Evolutionary conservation across 1,284 basidiomycete genomes (phyloP), one percentile per base, ranked within the genome.

Genomic region (Trametes versicolor): DNA sequence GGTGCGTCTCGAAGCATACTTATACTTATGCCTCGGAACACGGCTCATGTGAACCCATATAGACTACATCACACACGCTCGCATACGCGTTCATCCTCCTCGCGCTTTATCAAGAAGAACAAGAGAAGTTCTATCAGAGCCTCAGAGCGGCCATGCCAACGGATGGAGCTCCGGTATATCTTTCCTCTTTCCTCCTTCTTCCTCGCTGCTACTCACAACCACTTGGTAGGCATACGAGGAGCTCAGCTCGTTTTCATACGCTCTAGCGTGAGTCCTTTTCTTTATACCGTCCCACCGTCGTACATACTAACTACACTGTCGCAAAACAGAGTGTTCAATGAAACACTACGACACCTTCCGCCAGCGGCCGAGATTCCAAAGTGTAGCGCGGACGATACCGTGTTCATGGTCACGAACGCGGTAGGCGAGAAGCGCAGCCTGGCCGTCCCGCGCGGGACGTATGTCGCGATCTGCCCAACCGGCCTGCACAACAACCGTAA

Each of bases 301-400:
- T 21, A 12, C 29, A 32, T 32, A 32, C 29, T 32, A 3, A 32
- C 29, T 32, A 32, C 29, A 8, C 29, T 8, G 29, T 32, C 29
- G 29, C 29, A 32, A 32, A 8, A n/a, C 60, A 88, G 86, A 10
- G 83, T 86, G 1, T 78, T 87, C 62, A 81, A 88, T 71, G 89
- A 91, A 74, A 84, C 87, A 0, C 76, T 91, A 12, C 81, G 89
- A 21, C 75, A 89, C 69, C 88, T 85, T 71, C 85, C 88, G 49
- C 81, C 86, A 9, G 87, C 88, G 54, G 82, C 77, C 52, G 43
- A 27, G 45, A 60, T 63, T 27, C 63, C 69, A 49, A 90, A 90
- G 73, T 61, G 72, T 21, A 80, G 80, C 51, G 78, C 78, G 0
- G 82, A 86, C 68, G 84, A 87, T 65, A 83, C 83, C 0, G 78